Conservation (phyloP, 257 asterid species). For the Solanum chaucha region DNA sequence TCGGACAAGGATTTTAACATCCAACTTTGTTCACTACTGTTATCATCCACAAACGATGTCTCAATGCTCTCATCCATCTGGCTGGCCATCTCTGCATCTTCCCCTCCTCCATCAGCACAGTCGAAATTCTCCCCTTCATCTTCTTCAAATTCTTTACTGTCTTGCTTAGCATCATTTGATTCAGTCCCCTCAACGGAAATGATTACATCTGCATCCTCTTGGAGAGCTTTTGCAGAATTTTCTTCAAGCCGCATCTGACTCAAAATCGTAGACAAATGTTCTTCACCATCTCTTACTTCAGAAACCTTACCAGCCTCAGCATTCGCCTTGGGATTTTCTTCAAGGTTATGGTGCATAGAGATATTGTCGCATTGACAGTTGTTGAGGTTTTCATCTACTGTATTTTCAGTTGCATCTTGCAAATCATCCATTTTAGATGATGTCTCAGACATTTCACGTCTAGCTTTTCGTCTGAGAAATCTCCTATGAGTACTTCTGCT, state of each 20-base stretch:
- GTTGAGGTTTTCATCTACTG: constrained; percentile 27
- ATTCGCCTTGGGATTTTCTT: constrained; percentile 14
- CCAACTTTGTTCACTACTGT: too few species aligned
- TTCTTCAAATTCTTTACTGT: too few species aligned
- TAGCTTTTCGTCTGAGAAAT: constrained; percentile 83
- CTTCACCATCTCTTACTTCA: constrained; percentile 15
- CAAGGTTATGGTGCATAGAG: constrained; percentile 27
- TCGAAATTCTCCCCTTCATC: too few species aligned
- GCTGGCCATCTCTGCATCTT: too few species aligned
- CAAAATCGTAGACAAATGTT: constrained; percentile 36
- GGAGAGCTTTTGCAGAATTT: constrained; percentile 19
- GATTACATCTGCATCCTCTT: too few species aligned
- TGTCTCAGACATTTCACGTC: constrained; percentile 46
- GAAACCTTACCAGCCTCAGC: constrained; percentile 4
- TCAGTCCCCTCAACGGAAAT: too few species aligned
- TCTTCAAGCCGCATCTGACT: constrained; percentile 51
- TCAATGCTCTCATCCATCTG: too few species aligned
- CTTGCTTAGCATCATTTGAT: too few species aligned
- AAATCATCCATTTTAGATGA: constrained; percentile 31
- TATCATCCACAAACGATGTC: too few species aligned
- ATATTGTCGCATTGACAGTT: constrained; percentile 40
- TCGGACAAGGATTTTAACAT: too few species aligned
- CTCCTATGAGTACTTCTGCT: constrained; percentile 90
- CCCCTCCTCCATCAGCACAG: too few species aligned
- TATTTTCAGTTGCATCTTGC: constrained; percentile 21